Conservation (phyloP, 2,329 filamentous ascomycete species). For the Hymenoscyphus fraxineus region DNA sequence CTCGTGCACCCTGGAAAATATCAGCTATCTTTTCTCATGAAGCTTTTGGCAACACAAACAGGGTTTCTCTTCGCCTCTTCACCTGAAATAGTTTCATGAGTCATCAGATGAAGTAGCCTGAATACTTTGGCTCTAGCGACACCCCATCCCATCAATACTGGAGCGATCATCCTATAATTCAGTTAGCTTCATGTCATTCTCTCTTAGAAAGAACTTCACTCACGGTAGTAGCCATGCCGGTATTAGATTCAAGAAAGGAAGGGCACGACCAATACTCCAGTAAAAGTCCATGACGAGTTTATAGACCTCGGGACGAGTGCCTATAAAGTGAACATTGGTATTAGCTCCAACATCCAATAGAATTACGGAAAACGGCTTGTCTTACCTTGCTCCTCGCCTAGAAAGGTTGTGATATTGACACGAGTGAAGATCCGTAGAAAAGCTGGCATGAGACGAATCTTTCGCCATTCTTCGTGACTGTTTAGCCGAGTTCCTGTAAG, state of each 20-base stretch:
- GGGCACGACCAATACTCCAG: background rate
- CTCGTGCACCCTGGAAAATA: background rate
- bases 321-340: background rate
- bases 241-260: background rate
- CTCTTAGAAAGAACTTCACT: background rate
- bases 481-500: background rate
- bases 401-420: background rate
- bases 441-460: background rate
- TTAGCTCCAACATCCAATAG: background rate
- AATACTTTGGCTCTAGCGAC: background rate
- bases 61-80: background rate
- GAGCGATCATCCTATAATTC: background rate
- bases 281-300: constrained; percentile 1
- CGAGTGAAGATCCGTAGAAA: background rate
- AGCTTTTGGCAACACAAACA: background rate
- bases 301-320: background rate
- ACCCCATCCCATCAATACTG: background rate
- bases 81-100: background rate
- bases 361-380: background rate
- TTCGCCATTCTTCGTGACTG: background rate
- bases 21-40: background rate
- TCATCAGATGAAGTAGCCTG: background rate
- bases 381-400: background rate
- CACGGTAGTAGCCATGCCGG: background rate
- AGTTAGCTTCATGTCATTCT: background rate